These are phyloP conservation scores for Phlebopus sp. DNA, from an alignment of 1,284 basidiomycete species.

Conservation along the genomic window DNA sequence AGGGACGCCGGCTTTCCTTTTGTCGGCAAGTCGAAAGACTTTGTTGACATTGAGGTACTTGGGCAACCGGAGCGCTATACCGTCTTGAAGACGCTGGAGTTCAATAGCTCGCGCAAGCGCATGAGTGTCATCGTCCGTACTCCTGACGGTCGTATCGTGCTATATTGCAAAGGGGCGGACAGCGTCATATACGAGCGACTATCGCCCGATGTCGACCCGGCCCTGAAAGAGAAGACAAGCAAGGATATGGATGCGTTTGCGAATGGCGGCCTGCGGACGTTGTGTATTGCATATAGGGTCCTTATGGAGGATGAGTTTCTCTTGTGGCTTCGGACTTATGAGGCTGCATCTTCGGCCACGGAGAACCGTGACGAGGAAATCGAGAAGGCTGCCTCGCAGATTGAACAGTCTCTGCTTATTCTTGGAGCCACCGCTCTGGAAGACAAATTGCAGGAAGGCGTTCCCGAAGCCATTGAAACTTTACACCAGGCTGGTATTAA, in stretches of 20 bases:
- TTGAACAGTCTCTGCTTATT: conserved; percentile 82
- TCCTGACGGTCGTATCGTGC: conserved; percentile 76
- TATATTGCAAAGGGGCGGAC: conserved; percentile 98
- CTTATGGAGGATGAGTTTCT: conserved; percentile 83
- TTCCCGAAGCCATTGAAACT: conserved; percentile 93
- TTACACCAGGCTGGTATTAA: conserved; percentile 95
- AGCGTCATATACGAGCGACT: conserved; percentile 91
- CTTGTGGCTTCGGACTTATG: conserved; percentile 79
- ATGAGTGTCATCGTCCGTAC: conserved; percentile 90
- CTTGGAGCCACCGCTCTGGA: conserved; percentile 95
- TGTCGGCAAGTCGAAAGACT: conserved; percentile 71
- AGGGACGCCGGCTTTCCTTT: conserved; percentile 94
- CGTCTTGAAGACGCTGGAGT: conserved; percentile 83
- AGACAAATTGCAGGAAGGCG: conserved; percentile 96
- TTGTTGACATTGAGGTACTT: conserved; percentile 88
- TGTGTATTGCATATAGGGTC: conserved; percentile 85
- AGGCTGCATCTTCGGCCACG: conserved; percentile 74
- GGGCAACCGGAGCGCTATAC: conserved; percentile 84
- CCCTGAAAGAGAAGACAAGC: conserved; percentile 74
- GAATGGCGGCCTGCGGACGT: conserved; percentile 87
- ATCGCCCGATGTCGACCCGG: conserved; percentile 68
- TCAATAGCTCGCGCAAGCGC: conserved; percentile 90
- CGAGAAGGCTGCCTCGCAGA: conserved; percentile 80
- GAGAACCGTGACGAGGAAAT: conserved; percentile 87
- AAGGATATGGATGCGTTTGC: conserved; percentile 93